A percentile compares a stretch with the other conserved stretches of the same genome.
Evolutionary conservation across 352 stramenopile genomes (phyloP).

Genomic region (Pythium aphanidermatum): DNA sequence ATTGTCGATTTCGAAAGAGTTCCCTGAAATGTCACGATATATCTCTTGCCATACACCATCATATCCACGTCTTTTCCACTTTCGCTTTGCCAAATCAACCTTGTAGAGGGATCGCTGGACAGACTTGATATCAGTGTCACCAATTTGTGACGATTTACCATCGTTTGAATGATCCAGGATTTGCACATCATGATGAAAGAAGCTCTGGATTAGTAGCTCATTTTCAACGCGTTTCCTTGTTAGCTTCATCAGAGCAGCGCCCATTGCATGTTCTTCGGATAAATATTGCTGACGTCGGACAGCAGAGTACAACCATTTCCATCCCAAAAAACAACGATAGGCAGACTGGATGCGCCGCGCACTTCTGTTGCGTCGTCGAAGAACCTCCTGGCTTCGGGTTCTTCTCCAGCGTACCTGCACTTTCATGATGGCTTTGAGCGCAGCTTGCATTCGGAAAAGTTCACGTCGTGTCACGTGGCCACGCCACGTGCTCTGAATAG

Average conservation of each 20-base stretch:
- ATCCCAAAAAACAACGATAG: constrained; percentile 30
- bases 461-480: constrained; percentile 39
- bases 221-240: constrained; percentile 41
- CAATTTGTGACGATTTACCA: background rate
- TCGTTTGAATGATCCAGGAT: constrained; percentile 10
- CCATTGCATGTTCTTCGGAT: constrained; percentile 44
- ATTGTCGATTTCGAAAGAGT: constrained; percentile 52
- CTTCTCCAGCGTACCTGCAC: constrained; percentile 44
- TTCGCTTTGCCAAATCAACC: constrained; percentile 22
- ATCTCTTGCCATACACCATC: constrained; percentile 66
- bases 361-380: constrained; percentile 17
- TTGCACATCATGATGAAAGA: constrained; percentile 29
- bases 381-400: constrained; percentile 24
- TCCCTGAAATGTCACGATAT: constrained; percentile 41
- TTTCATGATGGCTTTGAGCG: constrained; percentile 36
- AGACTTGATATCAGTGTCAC: constrained; percentile 16
- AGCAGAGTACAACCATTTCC: constrained; percentile 26
- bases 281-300: constrained; percentile 47
- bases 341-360: constrained; percentile 34
- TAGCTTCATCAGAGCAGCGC: constrained; percentile 34
- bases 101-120: constrained; percentile 39
- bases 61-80: constrained; percentile 51
- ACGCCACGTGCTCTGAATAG: constrained; percentile 54
- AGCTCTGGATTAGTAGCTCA: constrained; percentile 65
- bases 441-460: constrained; percentile 34